phyloP scores from a whole-genome alignment of 495 filamentous ascomycete species.

The Penicillium paxilli region DNA sequence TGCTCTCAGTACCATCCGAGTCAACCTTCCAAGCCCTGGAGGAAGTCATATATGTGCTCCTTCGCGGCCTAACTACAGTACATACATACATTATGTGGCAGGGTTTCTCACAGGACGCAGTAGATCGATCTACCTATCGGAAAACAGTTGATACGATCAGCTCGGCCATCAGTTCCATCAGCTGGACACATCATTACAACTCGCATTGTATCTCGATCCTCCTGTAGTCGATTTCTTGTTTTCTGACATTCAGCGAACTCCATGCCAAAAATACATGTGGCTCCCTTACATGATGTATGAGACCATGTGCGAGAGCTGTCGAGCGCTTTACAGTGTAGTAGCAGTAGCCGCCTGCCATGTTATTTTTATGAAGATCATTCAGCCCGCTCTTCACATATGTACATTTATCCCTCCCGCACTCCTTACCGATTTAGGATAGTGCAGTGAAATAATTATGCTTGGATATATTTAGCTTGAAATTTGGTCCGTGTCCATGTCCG shows the following conservation, averaged over 20 bases:
- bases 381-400: slow-evolving; percentile 6
- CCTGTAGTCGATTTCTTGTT: no score
- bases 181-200: neutral
- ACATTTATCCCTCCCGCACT: slow-evolving; percentile 8
- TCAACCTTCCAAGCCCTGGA: no score
- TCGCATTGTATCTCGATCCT: neutral
- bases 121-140: slow-evolving; percentile 2
- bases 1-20: no score
- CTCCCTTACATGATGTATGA: slow-evolving; percentile 19
- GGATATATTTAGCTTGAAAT: neutral
- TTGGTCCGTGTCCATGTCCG: neutral
- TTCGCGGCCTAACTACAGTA: no score
- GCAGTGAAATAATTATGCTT: neutral
- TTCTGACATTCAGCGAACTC: neutral
- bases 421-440: slow-evolving; percentile 4
- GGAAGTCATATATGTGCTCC: no score
- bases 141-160: neutral
- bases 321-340: slow-evolving; percentile 4
- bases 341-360: neutral
- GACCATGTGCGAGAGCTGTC: slow-evolving; percentile 25
- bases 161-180: neutral
- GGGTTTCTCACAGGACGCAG: no score
- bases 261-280: slow-evolving; percentile 13
- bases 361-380: slow-evolving; percentile 1
- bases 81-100: no score